Evolutionary conservation across 768 basidiomycete species (phyloP).

Genomic region (Lentinula raphanica): DNA sequence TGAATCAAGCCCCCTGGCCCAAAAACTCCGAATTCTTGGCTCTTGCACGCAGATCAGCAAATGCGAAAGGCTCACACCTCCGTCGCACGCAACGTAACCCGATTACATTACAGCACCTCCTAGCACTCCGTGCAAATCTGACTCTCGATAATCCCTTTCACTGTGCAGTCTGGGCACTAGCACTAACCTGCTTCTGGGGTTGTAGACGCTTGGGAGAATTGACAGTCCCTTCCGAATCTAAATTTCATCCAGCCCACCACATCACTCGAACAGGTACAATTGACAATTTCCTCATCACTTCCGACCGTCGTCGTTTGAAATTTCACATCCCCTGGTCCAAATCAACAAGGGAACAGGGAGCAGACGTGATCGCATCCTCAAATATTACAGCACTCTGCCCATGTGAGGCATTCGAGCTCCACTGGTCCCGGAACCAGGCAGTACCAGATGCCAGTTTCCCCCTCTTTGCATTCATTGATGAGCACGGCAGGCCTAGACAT

Average conservation of each 20-base stretch:
- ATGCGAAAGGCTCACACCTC: slow-evolving; percentile 14
- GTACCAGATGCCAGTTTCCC: slow-evolving; percentile 20
- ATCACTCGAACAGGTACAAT: slow-evolving; percentile 4
- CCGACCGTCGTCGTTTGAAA: neutral
- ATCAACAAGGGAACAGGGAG: slow-evolving; percentile 21
- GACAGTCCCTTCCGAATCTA: slow-evolving; percentile 9
- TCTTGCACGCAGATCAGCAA: slow-evolving; percentile 15
- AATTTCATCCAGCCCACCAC: slow-evolving; percentile 14
- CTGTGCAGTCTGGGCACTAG: slow-evolving; percentile 31
- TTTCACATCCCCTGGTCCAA: slow-evolving; percentile 34
- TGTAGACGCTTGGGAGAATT: slow-evolving; percentile 27
- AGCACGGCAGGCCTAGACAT: neutral
- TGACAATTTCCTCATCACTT: neutral
- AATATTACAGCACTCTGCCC: slow-evolving; percentile 10
- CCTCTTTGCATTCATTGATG: slow-evolving; percentile 4
- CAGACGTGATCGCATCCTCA: slow-evolving; percentile 20
- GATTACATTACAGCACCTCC: slow-evolving; percentile 29
- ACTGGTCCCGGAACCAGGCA: slow-evolving; percentile 13
- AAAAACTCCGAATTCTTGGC: slow-evolving; percentile 19
- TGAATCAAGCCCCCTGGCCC: slow-evolving; percentile 31
- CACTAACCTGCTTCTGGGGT: slow-evolving; percentile 28
- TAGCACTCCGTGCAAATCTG: slow-evolving; percentile 15
- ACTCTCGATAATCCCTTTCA: slow-evolving; percentile 22
- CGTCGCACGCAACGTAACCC: slow-evolving; percentile 21
- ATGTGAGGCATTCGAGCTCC: slow-evolving; percentile 17